Percentiles rank a stretch among this genome's conserved stretches.
phyloP scores from a whole-genome alignment of 2,329 filamentous ascomycete species.

The Diaporthe longicolla region DNA sequence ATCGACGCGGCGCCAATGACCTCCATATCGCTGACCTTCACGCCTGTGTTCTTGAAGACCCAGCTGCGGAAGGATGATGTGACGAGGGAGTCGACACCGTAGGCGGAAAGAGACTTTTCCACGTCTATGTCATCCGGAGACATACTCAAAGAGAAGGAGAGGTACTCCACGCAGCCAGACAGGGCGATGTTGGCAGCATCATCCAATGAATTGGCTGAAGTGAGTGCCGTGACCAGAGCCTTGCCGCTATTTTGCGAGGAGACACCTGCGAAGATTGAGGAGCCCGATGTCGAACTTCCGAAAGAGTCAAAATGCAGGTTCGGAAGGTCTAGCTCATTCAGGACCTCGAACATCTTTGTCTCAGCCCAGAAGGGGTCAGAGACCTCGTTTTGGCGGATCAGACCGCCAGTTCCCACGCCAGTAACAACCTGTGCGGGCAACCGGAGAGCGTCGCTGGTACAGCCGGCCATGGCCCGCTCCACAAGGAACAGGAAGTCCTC shows the following conservation, averaged over 20 bases:
- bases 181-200: conserved; percentile 61
- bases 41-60: conserved; percentile 63
- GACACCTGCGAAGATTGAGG: background rate
- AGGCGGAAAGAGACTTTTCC: conserved; percentile 57
- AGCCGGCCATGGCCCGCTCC: conserved; percentile 60
- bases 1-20: conserved; percentile 51
- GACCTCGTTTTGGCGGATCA: conserved; percentile 65
- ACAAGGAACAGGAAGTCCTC: conserved; percentile 64
- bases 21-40: conserved; percentile 59
- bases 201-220: conserved; percentile 53
- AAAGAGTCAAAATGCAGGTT: conserved; percentile 43
- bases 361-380: conserved; percentile 69
- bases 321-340: conserved; percentile 63
- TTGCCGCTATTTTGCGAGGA: conserved; percentile 42
- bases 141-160: conserved; percentile 64
- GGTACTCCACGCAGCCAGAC: conserved; percentile 61
- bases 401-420: conserved; percentile 68
- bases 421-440: conserved; percentile 65
- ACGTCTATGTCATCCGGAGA: conserved; percentile 63
- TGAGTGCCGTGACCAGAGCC: conserved; percentile 56
- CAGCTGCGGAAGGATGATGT: conserved; percentile 66
- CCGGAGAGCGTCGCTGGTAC: conserved; percentile 46
- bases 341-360: conserved; percentile 62
- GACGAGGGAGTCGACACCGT: conserved; percentile 63
- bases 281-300: conserved; percentile 24